phyloP scores from a whole-genome alignment of 2,329 filamentous ascomycete genomes.

The Epichloe brachyelytri region DNA sequence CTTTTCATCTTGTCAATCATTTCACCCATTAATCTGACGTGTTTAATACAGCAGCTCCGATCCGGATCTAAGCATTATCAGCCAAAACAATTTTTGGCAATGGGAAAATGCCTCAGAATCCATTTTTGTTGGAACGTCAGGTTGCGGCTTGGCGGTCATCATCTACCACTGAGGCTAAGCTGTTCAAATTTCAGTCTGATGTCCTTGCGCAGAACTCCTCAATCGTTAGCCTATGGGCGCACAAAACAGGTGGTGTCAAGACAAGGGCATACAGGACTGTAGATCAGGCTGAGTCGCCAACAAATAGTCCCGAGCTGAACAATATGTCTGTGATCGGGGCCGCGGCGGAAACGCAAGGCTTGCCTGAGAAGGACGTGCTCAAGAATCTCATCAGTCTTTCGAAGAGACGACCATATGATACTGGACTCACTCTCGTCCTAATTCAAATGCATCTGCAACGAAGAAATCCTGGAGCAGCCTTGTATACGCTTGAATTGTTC shows the following conservation, averaged over 20 bases:
- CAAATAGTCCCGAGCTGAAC: conserved; percentile 21
- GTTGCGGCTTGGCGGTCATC: conserved; percentile 38
- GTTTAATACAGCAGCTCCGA: conserved; percentile 44
- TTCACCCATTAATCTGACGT: conserved; percentile 15
- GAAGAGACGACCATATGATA: conserved; percentile 62
- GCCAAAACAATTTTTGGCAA: conserved; percentile 48
- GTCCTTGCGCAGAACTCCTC: conserved; percentile 47
- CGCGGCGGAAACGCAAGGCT: conserved; percentile 56
- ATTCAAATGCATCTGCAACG: conserved; percentile 68
- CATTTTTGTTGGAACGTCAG: conserved; percentile 53
- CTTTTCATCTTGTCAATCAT: neutral
- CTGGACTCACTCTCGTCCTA: conserved; percentile 68
- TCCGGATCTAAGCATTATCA: conserved; percentile 50
- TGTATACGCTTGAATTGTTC: conserved; percentile 63
- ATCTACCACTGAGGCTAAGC: conserved; percentile 43
- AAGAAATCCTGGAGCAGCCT: conserved; percentile 60
- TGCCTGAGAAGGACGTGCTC: conserved; percentile 52
- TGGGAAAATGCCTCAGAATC: conserved; percentile 39
- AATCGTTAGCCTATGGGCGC: conserved; percentile 49
- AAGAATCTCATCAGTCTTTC: conserved; percentile 57
- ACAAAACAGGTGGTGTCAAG: conserved; percentile 53
- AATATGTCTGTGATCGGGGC: conserved; percentile 45
- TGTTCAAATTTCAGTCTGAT: conserved; percentile 57
- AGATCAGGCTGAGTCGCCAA: conserved; percentile 14
- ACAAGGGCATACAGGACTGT: conserved; percentile 32